These are phyloP conservation scores for Coccomyxa subellipsoidea DNA, from an alignment of 163 green algal species.

Conservation along the genomic window DNA sequence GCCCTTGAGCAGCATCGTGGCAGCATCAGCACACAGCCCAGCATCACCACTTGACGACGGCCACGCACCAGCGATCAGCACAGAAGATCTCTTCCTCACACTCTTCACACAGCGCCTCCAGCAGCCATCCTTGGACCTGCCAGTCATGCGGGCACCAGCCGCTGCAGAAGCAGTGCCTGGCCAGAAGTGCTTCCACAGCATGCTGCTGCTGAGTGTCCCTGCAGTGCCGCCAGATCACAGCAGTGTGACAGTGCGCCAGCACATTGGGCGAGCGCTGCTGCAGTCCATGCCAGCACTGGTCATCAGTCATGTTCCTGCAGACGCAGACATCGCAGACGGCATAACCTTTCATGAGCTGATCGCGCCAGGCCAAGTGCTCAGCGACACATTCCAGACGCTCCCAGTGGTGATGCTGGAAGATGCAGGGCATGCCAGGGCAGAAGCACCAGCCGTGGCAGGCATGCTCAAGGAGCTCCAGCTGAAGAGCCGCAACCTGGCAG, in stretches of 20 bases:
- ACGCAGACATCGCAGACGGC: not conserved
- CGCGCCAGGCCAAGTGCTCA: slow-evolving; percentile 22
- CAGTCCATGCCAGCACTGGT: not conserved
- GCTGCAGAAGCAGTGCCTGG: not conserved
- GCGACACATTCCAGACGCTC: slow-evolving; percentile 16
- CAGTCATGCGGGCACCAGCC: not conserved
- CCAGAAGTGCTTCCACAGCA: not conserved
- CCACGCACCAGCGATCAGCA: not conserved
- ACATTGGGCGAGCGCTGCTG: not conserved
- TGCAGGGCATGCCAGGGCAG: not conserved
- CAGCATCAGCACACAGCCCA: not conserved
- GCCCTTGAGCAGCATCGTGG: not conserved
- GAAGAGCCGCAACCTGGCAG: slow-evolving; percentile 7
- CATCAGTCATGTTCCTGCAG: not conserved
- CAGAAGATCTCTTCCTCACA: not conserved
- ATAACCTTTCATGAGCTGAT: slow-evolving; percentile 9
- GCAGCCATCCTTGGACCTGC: not conserved
- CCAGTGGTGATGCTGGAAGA: slow-evolving; percentile 1
- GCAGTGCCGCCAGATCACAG: not conserved
- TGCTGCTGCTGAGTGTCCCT: not conserved
- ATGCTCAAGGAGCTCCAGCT: not conserved
- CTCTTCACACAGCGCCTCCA: not conserved
- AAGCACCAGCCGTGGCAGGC: not conserved
- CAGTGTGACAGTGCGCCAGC: not conserved
- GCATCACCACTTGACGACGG: not conserved